Evolutionary conservation across 1,284 basidiomycete genomes (phyloP).

Genomic region (Termitomyces sp.): DNA sequence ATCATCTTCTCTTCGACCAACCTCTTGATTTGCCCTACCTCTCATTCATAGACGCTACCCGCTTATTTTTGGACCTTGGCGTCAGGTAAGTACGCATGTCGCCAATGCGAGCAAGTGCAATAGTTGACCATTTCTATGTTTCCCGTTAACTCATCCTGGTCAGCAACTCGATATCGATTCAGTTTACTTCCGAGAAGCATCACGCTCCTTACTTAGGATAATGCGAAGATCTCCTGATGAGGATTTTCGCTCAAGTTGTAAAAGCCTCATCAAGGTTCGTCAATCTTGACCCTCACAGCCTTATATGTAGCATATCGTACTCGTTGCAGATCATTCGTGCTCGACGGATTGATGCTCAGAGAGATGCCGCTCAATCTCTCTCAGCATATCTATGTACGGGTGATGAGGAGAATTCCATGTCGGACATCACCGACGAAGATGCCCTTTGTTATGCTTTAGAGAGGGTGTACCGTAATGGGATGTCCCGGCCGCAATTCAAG

Average conservation of each 20-base stretch:
- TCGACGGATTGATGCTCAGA: conserved; percentile 12
- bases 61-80: conserved; percentile 65
- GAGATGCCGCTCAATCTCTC: conserved; percentile 19
- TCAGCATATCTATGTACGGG: conserved; percentile 19
- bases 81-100: conserved; percentile 50
- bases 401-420: conserved; percentile 2
- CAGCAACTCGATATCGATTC: conserved; percentile 58
- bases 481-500: conserved; percentile 48
- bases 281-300: neutral
- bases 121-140: neutral
- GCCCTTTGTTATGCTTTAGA: conserved; percentile 44
- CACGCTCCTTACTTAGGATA: conserved; percentile 47
- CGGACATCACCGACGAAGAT: conserved; percentile 28
- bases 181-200: conserved; percentile 44
- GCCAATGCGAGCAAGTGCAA: neutral
- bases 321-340: conserved; percentile 12
- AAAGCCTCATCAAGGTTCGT: conserved; percentile 46
- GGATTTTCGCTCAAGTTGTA: conserved; percentile 40
- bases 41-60: conserved; percentile 55
- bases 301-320: neutral
- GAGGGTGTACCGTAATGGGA: conserved; percentile 38
- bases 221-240: conserved; percentile 46
- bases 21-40: neutral
- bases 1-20: neutral
- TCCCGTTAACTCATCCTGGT: conserved; percentile 1